Evolutionary conservation across 352 stramenopile genomes (phyloP), one percentile per base, ranked within the genome.

Genomic region (Phytophthora tentaculata): DNA sequence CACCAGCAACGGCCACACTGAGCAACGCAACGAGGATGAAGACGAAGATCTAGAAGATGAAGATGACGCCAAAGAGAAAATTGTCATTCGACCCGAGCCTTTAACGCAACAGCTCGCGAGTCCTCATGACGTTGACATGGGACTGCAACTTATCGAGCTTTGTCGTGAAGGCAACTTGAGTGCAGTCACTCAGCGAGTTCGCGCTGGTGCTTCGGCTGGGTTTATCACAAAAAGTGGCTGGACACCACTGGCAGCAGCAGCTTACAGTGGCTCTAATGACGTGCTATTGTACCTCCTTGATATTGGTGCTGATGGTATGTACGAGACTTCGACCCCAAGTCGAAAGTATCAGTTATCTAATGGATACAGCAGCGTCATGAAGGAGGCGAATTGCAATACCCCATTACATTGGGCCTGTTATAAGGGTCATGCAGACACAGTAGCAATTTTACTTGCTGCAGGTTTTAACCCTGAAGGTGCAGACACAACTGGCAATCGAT

Each of bases 351-450:
- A 79, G 24, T 52, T 67, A 44, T 39, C 26, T 13, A 66, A 59
- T 58, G 61, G 50, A 35, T 23, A 59, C 48, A 44, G 45, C 23
- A 66, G 16, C 35, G 16, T 49, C 19, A 41, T 22, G 10, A 74
- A 66, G 41, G 61, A 66, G 19, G 44, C 50, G 16, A 66, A 47
- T 12, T 69, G 55, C 51, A 93, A 92, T 56, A 95, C 86, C 12
- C 89, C 89, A 12, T 67, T 96, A 39, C 89, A 96, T 58, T 96
- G 89, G 89, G 84, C 86, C n/a, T 89, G 84, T 71, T 96, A 96
- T 72, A 89, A 88, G 51, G 87, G 86, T 19, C 84, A 95, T 47
- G 57, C 71, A 32, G 74, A 90, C 62, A 80, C 91, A 23, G 82
- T 93, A 20, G 77, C 74, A 10, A 67, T 91, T 41, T 72, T 96